phyloP scores from a whole-genome alignment of 768 basidiomycete genomes.

The Butyriboletus loyo region DNA sequence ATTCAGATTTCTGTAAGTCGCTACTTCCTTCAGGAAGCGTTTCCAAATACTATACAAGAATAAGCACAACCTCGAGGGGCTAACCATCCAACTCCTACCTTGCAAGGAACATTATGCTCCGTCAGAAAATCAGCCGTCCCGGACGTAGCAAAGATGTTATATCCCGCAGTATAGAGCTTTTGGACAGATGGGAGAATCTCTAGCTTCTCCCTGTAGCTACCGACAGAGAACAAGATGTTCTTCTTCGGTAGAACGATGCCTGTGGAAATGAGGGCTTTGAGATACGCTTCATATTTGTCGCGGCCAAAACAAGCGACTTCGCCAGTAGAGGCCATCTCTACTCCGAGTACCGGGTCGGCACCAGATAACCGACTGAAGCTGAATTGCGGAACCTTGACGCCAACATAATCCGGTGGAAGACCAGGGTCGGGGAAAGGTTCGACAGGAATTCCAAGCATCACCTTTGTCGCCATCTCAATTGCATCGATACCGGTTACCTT shows the following conservation, averaged over 20 bases:
- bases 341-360: slow-evolving; percentile 95
- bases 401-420: slow-evolving; percentile 91
- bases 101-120: slow-evolving; percentile 96
- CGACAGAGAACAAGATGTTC: slow-evolving; percentile 95
- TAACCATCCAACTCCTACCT: slow-evolving; percentile 44
- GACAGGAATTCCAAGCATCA: slow-evolving; percentile 90
- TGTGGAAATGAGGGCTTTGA: slow-evolving; percentile 95
- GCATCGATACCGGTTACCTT: slow-evolving; percentile 98
- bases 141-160: slow-evolving; percentile 94
- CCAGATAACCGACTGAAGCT: slow-evolving; percentile 95
- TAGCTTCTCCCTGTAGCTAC: slow-evolving; percentile 95
- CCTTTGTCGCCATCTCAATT: slow-evolving; percentile 98
- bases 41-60: slow-evolving; percentile 71
- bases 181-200: slow-evolving; percentile 95
- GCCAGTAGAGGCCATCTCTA: slow-evolving; percentile 99
- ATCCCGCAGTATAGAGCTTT: slow-evolving; percentile 90
- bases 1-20: slow-evolving; percentile 90
- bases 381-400: slow-evolving; percentile 99
- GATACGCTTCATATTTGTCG: slow-evolving; percentile 97
- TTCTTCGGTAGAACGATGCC: slow-evolving; percentile 95
- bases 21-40: slow-evolving; percentile 72
- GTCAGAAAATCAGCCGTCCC: slow-evolving; percentile 98
- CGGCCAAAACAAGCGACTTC: slow-evolving; percentile 98
- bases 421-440: slow-evolving; percentile 87
- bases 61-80: background rate